Base-by-base conservation (phyloP, 306 rosid genomes). In the Biancaea sappan region DNA sequence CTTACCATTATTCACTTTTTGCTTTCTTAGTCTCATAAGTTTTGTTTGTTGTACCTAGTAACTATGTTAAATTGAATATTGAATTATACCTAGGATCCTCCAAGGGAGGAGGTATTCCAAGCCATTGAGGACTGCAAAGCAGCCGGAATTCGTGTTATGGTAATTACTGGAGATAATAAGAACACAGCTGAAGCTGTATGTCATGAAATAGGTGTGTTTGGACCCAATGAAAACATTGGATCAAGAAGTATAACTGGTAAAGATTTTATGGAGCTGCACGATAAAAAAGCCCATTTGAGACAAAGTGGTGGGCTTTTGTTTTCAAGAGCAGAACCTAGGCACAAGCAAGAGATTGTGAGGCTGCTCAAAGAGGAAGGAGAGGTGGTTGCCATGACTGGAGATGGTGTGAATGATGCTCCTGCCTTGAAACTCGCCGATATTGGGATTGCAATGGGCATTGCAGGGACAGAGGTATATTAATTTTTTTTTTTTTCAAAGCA, bases 361-460 rank as follows among this genome's bases (percentile, higher is more conserved):
- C 85, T 93, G 83, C 95, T 93, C 7, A 93, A 91, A 83, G 93
- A 88, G 69, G 87, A 86, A 1, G 92, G 93, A 24, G 96, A 91
- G 72, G 90, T 91, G 60, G 96, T 91, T 34, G 96, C 96, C 61
- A 91, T 91, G 96, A 91, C 96, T 9, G 96, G 96, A 48, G 96
- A 91, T 76, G 94, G 96, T 56, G 96, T 91, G 73, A 93, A 93
- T 78, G 98, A 93, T 74, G 98, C 98, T 61, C 97, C 98, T 77
- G 98, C 98, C 73, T 79, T 93, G 66, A 93, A 93, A 84, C 84
- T 93, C 70, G 98, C 97, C 74, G 98, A 93, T 81, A 93, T 91
- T 53, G 98, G 98, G 43, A 43, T 93, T 84, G 98, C 98, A 72
- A 93, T 93, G 97, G 97, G 98, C 72, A 93, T 93, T 73, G 80